Evolutionary conservation across 768 basidiomycete species (phyloP).

Genomic region (Artomyces pyxidatus): DNA sequence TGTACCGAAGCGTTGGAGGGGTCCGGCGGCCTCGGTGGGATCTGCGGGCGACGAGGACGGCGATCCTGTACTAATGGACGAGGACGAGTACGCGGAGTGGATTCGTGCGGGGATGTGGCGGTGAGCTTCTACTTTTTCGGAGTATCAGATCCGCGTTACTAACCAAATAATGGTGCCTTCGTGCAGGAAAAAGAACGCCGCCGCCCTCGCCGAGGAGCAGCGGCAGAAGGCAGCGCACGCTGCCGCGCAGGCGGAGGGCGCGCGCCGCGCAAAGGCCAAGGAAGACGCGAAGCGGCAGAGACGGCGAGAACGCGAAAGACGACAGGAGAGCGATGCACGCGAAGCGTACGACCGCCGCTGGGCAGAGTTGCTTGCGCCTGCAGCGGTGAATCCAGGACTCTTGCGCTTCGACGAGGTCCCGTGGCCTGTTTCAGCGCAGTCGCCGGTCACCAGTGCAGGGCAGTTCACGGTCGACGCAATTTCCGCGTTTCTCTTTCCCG

Average conservation of each 20-base stretch:
- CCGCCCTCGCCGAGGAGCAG: slow-evolving; percentile 55
- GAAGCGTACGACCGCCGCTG: slow-evolving; percentile 47
- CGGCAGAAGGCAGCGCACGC: slow-evolving; percentile 45
- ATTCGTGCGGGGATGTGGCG: slow-evolving; percentile 81
- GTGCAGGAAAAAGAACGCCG: slow-evolving; percentile 56
- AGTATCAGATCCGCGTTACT: background rate
- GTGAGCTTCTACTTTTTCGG: slow-evolving; percentile 30
- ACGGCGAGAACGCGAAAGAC: slow-evolving; percentile 40
- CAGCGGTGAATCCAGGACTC: slow-evolving; percentile 8
- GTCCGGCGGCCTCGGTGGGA: slow-evolving; percentile 27
- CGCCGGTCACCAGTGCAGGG: slow-evolving; percentile 4
- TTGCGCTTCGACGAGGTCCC: slow-evolving; percentile 48
- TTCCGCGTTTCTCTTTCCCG: slow-evolving; percentile 41
- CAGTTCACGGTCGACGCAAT: slow-evolving; percentile 34
- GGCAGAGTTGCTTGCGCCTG: slow-evolving; percentile 30
- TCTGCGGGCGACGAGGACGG: slow-evolving; percentile 19
- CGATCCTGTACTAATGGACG: slow-evolving; percentile 54
- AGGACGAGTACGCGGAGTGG: slow-evolving; percentile 87
- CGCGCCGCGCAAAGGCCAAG: slow-evolving; percentile 39
- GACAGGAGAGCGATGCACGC: slow-evolving; percentile 40
- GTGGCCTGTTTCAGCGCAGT: slow-evolving; percentile 40
- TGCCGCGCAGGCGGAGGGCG: slow-evolving; percentile 47
- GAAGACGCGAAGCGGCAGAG: slow-evolving; percentile 44
- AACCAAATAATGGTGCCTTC: background rate
- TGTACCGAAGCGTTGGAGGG: slow-evolving; percentile 64